Percentiles rank a stretch among this genome's conserved stretches.
phyloP scores from a whole-genome alignment of 768 basidiomycete species.

The Lactarius hengduanensis region DNA sequence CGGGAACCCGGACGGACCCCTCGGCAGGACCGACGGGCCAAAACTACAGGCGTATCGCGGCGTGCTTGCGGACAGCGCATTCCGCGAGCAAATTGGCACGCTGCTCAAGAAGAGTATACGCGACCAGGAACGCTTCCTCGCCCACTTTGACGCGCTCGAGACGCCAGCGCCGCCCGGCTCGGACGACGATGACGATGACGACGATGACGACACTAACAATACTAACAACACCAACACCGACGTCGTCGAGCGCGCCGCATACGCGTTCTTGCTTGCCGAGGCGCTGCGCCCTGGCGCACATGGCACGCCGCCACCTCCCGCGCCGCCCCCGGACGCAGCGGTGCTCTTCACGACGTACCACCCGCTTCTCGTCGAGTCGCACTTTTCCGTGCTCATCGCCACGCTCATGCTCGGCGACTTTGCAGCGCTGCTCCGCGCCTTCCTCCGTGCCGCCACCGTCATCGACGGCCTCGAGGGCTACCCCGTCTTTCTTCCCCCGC shows the following conservation, averaged over 20 bases:
- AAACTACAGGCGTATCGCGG: constrained; percentile 66
- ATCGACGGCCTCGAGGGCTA: constrained; percentile 86
- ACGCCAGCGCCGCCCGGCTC: constrained; percentile 30
- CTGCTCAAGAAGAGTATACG: constrained; percentile 73
- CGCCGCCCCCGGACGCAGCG: constrained; percentile 44
- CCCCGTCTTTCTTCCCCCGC: constrained; percentile 82
- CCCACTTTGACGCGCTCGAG: constrained; percentile 79
- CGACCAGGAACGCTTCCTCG: constrained; percentile 81
- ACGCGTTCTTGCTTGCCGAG: constrained; percentile 69
- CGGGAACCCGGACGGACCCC: constrained; percentile 75
- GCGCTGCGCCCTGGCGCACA: constrained; percentile 62
- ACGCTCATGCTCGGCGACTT: constrained; percentile 80
- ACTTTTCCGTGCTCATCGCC: constrained; percentile 76
- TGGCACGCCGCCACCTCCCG: constrained; percentile 35
- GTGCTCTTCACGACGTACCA: constrained; percentile 87
- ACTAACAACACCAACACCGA: constrained; percentile 31
- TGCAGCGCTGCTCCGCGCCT: constrained; percentile 55
- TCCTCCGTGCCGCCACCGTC: constrained; percentile 61
- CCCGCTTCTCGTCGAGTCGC: constrained; percentile 83
- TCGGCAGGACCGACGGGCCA: constrained; percentile 55
- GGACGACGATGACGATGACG: constrained; percentile 14
- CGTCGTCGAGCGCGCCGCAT: constrained; percentile 55
- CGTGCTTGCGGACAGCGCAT: constrained; percentile 51
- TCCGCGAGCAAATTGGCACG: constrained; percentile 58
- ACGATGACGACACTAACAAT: constrained; percentile 19